Conservation (phyloP, 306 rosid species). For the Parietaria judaica region DNA sequence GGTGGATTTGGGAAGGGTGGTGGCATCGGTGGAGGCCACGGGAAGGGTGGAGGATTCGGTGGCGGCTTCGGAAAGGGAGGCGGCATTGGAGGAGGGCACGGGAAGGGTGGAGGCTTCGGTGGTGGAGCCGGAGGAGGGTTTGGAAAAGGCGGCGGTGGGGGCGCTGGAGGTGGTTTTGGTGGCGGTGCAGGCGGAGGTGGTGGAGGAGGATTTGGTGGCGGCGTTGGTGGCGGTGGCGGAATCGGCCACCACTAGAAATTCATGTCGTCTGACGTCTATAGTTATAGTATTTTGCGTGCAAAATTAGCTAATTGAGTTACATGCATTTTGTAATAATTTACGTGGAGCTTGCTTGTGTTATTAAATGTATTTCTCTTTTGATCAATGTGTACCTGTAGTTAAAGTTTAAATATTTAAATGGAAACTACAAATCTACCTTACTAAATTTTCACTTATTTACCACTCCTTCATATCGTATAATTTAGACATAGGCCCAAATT, state of each 20-base stretch:
- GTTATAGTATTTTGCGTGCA: not conserved
- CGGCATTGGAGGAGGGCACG: constrained; percentile 22
- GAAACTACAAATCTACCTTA: no score
- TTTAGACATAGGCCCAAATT: no score
- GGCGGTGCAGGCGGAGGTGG: constrained; percentile 31
- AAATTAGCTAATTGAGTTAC: not conserved
- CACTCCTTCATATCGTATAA: no score
- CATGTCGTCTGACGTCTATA: not conserved
- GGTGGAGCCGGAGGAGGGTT: constrained; percentile 34
- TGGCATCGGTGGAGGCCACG: constrained; percentile 29
- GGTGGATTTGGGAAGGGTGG: constrained; percentile 19
- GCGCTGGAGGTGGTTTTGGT: constrained; percentile 20
- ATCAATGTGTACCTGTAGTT: not conserved
- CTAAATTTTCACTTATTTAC: no score
- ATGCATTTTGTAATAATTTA: not conserved
- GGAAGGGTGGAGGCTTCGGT: constrained; percentile 25
- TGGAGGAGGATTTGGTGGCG: constrained; percentile 30
- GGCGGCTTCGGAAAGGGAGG: constrained; percentile 26
- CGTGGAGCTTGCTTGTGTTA: no score
- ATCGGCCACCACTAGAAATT: constrained; percentile 45
- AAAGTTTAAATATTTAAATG: no score
- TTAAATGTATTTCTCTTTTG: not conserved
- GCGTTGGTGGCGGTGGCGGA: constrained; percentile 34
- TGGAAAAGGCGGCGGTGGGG: constrained; percentile 25
- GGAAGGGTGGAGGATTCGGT: constrained; percentile 15